These are phyloP conservation scores for Ascoidea tarda DNA, from an alignment of 805 yeast genomes.

Conservation along the genomic window DNA sequence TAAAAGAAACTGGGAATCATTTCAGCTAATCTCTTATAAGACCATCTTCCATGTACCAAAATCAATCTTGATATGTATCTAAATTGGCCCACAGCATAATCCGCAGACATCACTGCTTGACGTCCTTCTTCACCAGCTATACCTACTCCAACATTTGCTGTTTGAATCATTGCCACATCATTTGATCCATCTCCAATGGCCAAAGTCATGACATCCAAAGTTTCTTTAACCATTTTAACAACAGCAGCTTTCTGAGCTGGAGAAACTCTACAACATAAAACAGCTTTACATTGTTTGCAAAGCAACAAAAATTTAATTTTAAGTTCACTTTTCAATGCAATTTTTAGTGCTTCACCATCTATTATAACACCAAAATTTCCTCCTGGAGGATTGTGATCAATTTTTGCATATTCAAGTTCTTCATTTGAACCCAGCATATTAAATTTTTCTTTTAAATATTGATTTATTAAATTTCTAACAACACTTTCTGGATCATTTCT, in stretches of 20 bases:
- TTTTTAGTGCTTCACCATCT: conserved; percentile 66
- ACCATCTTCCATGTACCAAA: conserved; percentile 78
- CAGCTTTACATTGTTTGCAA: conserved; percentile 73
- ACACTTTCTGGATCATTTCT: conserved; percentile 21
- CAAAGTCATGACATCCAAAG: conserved; percentile 67
- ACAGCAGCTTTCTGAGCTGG: conserved; percentile 85
- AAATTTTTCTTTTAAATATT: conserved; percentile 41
- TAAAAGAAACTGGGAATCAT: conserved; percentile 76
- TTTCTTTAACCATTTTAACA: conserved; percentile 61
- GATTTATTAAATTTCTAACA: conserved; percentile 33
- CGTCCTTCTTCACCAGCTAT: conserved; percentile 89
- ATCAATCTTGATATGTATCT: conserved; percentile 53
- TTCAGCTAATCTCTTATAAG: conserved; percentile 67
- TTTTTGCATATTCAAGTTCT: conserved; percentile 41
- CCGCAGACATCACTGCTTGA: conserved; percentile 81
- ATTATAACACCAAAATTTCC: conserved; percentile 58
- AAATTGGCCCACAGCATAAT: conserved; percentile 77
- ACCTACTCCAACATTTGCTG: conserved; percentile 81
- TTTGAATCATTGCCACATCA: conserved; percentile 85
- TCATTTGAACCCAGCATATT: conserved; percentile 36
- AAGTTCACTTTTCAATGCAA: conserved; percentile 32
- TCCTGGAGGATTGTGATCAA: conserved; percentile 51
- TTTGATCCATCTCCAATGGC: conserved; percentile 87
- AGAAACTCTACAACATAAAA: conserved; percentile 76
- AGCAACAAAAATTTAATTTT: conserved; percentile 49